phyloP scores from a whole-genome alignment of 495 filamentous ascomycete species.

The Gamarada debralockiae region DNA sequence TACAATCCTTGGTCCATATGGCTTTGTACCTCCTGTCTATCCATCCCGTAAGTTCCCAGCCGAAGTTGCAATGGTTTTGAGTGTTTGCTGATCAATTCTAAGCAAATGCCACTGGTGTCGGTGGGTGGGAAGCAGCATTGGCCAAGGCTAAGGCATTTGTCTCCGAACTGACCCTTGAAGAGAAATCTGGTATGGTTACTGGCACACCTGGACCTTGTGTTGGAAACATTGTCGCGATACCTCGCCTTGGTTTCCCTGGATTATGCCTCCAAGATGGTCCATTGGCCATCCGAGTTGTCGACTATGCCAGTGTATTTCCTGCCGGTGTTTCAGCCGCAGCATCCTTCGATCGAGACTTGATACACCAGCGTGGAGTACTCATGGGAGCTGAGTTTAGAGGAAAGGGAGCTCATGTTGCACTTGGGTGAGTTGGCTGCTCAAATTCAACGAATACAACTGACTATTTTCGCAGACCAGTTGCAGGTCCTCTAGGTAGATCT shows the following conservation, averaged over 20 bases:
- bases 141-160: slow-evolving; percentile 50
- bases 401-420: slow-evolving; percentile 76
- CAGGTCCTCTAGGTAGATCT: slow-evolving; percentile 72
- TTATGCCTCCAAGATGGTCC: slow-evolving; percentile 87
- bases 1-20: no score
- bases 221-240: neutral
- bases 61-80: no score
- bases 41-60: no score
- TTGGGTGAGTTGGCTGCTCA: slow-evolving; percentile 42
- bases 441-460: neutral
- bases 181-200: slow-evolving; percentile 43
- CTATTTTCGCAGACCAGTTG: no score
- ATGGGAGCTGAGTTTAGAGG: slow-evolving; percentile 75
- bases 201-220: no score
- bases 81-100: no score
- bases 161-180: slow-evolving; percentile 49
- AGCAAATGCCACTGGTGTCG: no score
- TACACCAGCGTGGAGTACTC: slow-evolving; percentile 63
- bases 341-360: slow-evolving; percentile 51
- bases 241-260: slow-evolving; percentile 28
- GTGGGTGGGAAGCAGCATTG: slow-evolving; percentile 45
- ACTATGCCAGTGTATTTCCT: slow-evolving; percentile 75
- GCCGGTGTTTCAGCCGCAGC: slow-evolving; percentile 76
- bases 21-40: no score
- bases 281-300: slow-evolving; percentile 59